A percentile compares a stretch with the other conserved stretches of the same genome.
phyloP scores from a whole-genome alignment of 495 filamentous ascomycete species.

The Penicillium chermesinum region DNA sequence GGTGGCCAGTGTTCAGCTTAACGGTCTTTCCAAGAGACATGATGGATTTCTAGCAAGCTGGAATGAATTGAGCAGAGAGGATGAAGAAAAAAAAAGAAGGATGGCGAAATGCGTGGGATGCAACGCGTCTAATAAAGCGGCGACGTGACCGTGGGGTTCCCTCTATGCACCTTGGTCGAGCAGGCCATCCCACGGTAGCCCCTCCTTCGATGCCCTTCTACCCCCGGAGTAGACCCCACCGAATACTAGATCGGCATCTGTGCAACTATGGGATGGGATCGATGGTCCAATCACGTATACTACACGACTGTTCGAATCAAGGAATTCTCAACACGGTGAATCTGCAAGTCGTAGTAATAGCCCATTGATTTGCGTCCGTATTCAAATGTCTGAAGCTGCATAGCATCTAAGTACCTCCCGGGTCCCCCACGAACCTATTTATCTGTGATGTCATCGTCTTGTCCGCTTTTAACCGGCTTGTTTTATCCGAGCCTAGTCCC shows the following conservation, averaged over 20 bases:
- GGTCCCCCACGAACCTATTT: not conserved
- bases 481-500: not conserved
- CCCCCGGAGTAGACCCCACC: conserved; percentile 23
- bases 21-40: conserved; percentile 48
- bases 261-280: no score
- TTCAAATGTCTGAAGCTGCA: not conserved
- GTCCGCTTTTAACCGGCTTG: conserved; percentile 10
- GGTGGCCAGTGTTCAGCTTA: conserved; percentile 38
- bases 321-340: no score
- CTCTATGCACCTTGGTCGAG: not conserved
- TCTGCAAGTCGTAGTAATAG: no score
- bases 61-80: not conserved
- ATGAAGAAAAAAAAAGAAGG: conserved; percentile 3
- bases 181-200: conserved; percentile 13
- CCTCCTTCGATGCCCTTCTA: conserved; percentile 2
- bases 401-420: no score
- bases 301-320: no score
- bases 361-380: not conserved
- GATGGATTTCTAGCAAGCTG: conserved; percentile 7
- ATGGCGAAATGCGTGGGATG: not conserved
- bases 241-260: conserved; percentile 7
- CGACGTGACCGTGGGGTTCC: conserved; percentile 11
- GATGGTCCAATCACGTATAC: no score
- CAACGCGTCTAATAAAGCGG: conserved; percentile 9
- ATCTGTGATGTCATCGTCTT: conserved; percentile 15